phyloP scores from a whole-genome alignment of 2,329 filamentous ascomycete genomes.

The Chalaropsis thielavioides region DNA sequence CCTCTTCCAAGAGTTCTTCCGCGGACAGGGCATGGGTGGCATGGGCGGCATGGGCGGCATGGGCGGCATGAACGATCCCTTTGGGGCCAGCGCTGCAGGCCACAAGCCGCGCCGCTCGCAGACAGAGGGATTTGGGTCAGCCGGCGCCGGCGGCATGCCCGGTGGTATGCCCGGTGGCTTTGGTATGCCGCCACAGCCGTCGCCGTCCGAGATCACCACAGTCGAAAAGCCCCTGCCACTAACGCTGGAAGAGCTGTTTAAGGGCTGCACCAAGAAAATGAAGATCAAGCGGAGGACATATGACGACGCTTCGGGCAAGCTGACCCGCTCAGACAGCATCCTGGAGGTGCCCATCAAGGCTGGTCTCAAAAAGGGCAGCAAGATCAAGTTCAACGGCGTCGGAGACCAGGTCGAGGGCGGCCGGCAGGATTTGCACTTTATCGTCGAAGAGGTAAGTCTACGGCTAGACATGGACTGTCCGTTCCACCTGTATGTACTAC shows the following conservation, averaged over 20 bases:
- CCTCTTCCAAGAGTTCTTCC: slow-evolving; percentile 75
- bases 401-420: slow-evolving; percentile 95
- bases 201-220: slow-evolving; percentile 64
- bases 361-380: slow-evolving; percentile 88
- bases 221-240: slow-evolving; percentile 73
- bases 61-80: slow-evolving; percentile 26
- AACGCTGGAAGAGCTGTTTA: slow-evolving; percentile 76
- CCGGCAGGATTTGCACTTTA: slow-evolving; percentile 87
- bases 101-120: slow-evolving; percentile 3
- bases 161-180: background rate
- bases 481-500: no score
- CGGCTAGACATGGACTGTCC: background rate
- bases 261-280: slow-evolving; percentile 86
- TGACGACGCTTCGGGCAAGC: slow-evolving; percentile 62
- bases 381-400: slow-evolving; percentile 97
- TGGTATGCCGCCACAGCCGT: slow-evolving; percentile 32
- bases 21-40: slow-evolving; percentile 28
- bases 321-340: slow-evolving; percentile 74
- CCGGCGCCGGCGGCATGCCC: background rate
- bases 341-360: slow-evolving; percentile 92
- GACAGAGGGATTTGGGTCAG: slow-evolving; percentile 6
- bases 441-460: slow-evolving; percentile 71
- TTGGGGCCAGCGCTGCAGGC: background rate
- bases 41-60: slow-evolving; percentile 29
- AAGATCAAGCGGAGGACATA: slow-evolving; percentile 96